Base-by-base conservation (phyloP, 352 stramenopile genomes). In the Phytophthora aleatoria region DNA sequence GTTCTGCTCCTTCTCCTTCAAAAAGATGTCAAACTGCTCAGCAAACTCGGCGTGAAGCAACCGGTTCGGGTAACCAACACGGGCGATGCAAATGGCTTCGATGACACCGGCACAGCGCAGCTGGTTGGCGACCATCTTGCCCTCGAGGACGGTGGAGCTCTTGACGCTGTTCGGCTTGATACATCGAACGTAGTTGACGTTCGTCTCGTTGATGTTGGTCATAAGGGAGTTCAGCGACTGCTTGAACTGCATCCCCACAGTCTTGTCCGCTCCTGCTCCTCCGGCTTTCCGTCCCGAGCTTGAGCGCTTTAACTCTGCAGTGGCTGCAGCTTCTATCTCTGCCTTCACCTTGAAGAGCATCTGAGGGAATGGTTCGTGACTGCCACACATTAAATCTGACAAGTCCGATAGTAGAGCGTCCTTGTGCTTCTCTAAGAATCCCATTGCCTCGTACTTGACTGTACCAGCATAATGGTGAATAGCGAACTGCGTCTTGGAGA, bases 401-500 rank as follows among this genome's bases (percentile, higher is more conserved):
- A 99, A 80, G 68, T 98, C 94, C 26, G 96, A 95, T 9, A 94
- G 89, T 31, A 98, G 66, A 3, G 89, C 87, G 64, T 98, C 91
- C 68, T 97, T 95, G 80, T 98, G 97, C 67, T 98, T 98, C 64
- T 98, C 95, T 3, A 98, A 61, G 63, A 99, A 99, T 1, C 91
- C 92, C 2, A 53, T 79, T 3, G 90, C 83, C 39, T 94, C 83
- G 71, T 99, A 99, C 38, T 79, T 82, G n/a, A 99, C 96, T 12
- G 76, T 78, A 12, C 87, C 96, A 3, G 96, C 96, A 67, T 98
- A 99, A 71, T 99, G 96, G 28, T 95, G 81, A 10, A 99, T 87
- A 10, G 87, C 87, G 61, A 99, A 99, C 56, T 96, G 72, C 7
- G 79, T 91, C n/a, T 78, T 77, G 16, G 76, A 89, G 35, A 80